These are phyloP conservation scores for Atalantia buxifolia DNA, from an alignment of 345 rosid genomes.

Conservation along the genomic window DNA sequence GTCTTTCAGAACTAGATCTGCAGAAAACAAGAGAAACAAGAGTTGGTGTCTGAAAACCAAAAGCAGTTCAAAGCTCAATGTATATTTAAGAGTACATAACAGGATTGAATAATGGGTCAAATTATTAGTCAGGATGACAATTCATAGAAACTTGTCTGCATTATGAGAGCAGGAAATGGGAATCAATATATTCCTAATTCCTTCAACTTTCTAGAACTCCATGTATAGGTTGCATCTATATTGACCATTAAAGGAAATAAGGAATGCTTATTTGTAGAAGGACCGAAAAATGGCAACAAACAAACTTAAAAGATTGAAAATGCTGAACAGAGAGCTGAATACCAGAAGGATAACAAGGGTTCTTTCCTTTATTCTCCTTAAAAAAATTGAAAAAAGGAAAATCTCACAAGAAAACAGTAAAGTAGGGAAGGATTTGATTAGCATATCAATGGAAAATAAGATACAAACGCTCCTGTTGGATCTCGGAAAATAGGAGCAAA, in stretches of 20 bases:
- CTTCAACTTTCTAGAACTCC: not conserved
- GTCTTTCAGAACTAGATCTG: slow-evolving; percentile 90
- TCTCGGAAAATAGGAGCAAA: not conserved
- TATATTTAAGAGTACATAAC: not conserved
- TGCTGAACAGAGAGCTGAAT: not conserved
- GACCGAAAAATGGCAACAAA: not conserved
- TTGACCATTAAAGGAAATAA: not conserved
- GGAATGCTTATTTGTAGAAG: not conserved
- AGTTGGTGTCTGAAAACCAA: not conserved
- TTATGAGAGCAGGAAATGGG: not conserved
- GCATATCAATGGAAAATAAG: not conserved
- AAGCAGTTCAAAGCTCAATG: not conserved
- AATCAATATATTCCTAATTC: not conserved
- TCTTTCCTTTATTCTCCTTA: not conserved
- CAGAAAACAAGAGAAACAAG: slow-evolving; percentile 18
- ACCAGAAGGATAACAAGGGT: not conserved
- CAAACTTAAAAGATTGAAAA: not conserved
- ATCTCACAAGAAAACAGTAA: not conserved
- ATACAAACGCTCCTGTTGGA: not conserved
- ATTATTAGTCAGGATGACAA: not conserved
- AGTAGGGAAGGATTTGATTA: not conserved
- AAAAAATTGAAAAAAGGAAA: not conserved
- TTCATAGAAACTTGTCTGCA: not conserved
- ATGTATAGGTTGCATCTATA: not conserved
- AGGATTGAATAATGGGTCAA: not conserved